Evolutionary conservation across 495 filamentous ascomycete genomes (phyloP).

Genomic region (Amniculicola lignicola): DNA sequence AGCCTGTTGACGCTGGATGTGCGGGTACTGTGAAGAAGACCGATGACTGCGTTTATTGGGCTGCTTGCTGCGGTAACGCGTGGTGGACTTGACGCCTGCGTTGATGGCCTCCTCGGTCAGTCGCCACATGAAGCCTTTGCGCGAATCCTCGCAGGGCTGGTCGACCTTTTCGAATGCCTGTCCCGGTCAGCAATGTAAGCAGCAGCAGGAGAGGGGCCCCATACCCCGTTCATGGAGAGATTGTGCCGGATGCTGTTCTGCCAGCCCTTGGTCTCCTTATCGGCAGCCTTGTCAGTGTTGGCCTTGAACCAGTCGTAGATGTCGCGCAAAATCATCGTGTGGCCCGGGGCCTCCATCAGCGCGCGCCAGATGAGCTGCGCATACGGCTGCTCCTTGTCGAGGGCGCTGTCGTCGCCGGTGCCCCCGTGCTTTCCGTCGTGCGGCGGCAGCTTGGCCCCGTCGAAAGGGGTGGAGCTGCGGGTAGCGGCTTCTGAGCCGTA

Average conservation of each 20-base stretch:
- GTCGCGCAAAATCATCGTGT: conserved; percentile 74
- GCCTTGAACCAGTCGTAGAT: conserved; percentile 88
- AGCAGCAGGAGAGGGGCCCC: conserved; percentile 38
- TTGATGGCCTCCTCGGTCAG: conserved; percentile 60
- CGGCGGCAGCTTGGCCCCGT: background rate
- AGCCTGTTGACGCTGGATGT: conserved; percentile 52
- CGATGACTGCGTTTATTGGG: conserved; percentile 48
- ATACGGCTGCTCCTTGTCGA: conserved; percentile 61
- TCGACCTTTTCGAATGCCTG: conserved; percentile 66
- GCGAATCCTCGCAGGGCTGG: conserved; percentile 50
- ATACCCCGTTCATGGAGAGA: conserved; percentile 91
- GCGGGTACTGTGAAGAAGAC: conserved; percentile 46
- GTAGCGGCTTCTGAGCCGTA: background rate
- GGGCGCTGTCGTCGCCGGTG: conserved; percentile 30
- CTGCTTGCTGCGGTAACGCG: conserved; percentile 61
- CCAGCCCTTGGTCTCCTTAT: conserved; percentile 68
- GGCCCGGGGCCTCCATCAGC: conserved; percentile 59
- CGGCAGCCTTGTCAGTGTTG: conserved; percentile 70
- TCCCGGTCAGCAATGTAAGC: conserved; percentile 6
- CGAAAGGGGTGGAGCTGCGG: conserved; percentile 9
- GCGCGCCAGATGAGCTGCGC: conserved; percentile 77
- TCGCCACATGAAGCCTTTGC: conserved; percentile 64
- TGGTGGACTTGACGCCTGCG: conserved; percentile 69
- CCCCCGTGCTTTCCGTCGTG: conserved; percentile 9
- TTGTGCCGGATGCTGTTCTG: conserved; percentile 97